phyloP scores from a whole-genome alignment of 2,329 filamentous ascomycete species.

The Colletotrichum viniferum region DNA sequence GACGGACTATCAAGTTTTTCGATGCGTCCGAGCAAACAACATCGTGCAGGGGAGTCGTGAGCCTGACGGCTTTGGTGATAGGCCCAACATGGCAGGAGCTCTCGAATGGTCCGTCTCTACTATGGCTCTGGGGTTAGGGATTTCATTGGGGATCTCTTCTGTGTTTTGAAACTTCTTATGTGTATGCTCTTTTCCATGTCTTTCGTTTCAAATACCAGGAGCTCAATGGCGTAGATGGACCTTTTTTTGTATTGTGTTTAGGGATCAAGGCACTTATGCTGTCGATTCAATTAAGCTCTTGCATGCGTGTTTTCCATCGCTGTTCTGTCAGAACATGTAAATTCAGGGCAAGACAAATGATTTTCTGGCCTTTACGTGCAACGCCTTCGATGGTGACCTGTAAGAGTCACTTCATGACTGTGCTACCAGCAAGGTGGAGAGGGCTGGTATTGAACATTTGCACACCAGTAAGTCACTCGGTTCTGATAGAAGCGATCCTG shows the following conservation, averaged over 20 bases:
- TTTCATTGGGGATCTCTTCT: neutral
- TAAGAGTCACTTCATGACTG: neutral
- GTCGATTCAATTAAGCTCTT: neutral
- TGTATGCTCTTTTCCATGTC: fast-evolving
- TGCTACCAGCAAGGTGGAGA: neutral
- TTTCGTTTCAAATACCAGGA: neutral
- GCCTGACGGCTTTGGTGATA: neutral
- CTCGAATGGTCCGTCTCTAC: neutral
- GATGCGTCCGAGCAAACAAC: neutral
- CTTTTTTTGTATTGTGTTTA: fast-evolving
- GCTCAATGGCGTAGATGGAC: neutral
- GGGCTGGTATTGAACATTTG: neutral
- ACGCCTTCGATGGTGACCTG: neutral
- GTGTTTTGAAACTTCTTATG: neutral
- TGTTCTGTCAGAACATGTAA: neutral
- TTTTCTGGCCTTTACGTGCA: neutral
- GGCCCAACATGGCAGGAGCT: neutral
- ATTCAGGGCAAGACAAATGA: neutral
- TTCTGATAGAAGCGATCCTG: neutral
- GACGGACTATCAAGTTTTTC: neutral
- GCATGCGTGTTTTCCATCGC: neutral
- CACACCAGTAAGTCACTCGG: neutral
- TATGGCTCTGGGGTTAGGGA: neutral
- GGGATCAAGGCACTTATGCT: neutral
- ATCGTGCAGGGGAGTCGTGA: neutral